Evolutionary conservation across 164 flowering plant genomes (phyloP).

Genomic region (Magnolia officinalis): DNA sequence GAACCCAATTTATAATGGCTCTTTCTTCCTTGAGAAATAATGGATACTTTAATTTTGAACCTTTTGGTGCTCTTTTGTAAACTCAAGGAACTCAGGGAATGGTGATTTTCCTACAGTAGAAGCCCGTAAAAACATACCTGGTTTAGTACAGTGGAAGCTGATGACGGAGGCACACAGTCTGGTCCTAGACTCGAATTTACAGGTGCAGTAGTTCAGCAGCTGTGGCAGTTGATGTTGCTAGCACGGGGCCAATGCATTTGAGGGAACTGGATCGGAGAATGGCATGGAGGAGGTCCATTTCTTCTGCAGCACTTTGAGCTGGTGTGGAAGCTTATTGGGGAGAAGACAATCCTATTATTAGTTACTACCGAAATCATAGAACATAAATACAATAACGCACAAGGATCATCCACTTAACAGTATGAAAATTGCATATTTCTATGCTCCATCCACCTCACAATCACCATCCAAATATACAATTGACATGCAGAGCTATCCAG

Average conservation of each 20-base stretch:
- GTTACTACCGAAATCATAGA: background rate
- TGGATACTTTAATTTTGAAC: too few relatives aligned
- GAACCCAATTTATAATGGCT: too few relatives aligned
- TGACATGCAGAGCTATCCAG: too few relatives aligned
- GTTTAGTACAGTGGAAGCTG: conserved; percentile 31
- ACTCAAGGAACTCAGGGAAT: too few relatives aligned
- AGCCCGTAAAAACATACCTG: conserved; percentile 36
- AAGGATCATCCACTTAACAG: too few relatives aligned
- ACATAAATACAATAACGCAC: too few relatives aligned
- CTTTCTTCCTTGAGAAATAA: too few relatives aligned
- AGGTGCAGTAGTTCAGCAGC: conserved; percentile 37
- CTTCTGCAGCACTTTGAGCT: conserved; percentile 53
- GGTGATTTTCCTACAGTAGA: background rate
- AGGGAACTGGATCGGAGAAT: conserved; percentile 52
- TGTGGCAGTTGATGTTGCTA: conserved; percentile 28
- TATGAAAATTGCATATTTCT: too few relatives aligned
- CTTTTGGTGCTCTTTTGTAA: too few relatives aligned
- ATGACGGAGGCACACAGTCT: conserved; percentile 29
- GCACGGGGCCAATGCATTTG: conserved; percentile 61
- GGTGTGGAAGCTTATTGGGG: conserved; percentile 38
- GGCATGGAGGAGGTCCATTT: conserved; percentile 76
- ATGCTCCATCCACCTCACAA: too few relatives aligned
- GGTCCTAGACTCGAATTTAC: conserved; percentile 29
- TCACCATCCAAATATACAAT: too few relatives aligned
- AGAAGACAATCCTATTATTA: conserved; percentile 1